These are phyloP conservation scores for Penicillium turbatum DNA, from an alignment of 495 filamentous ascomycete genomes.

Conservation along the genomic window DNA sequence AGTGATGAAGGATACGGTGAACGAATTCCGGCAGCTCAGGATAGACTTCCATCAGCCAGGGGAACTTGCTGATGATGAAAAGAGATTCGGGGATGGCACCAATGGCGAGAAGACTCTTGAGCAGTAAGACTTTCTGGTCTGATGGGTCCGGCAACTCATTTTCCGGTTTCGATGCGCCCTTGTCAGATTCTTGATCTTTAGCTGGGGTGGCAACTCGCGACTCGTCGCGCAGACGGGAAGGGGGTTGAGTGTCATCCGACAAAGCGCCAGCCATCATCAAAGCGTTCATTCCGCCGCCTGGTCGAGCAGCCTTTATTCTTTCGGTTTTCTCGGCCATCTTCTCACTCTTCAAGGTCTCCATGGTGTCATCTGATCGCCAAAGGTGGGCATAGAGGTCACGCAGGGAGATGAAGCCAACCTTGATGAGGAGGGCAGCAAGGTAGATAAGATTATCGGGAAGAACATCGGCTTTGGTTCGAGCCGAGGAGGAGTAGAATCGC, in stretches of 20 bases:
- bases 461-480: conserved; percentile 61
- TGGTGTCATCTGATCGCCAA: conserved; percentile 76
- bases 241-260: conserved; percentile 70
- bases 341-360: conserved; percentile 63
- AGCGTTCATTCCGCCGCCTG: conserved; percentile 71
- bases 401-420: conserved; percentile 95
- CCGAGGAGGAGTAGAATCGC: conserved; percentile 80
- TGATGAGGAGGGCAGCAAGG: conserved; percentile 86
- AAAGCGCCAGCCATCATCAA: conserved; percentile 84
- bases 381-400: conserved; percentile 90
- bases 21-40: conserved; percentile 74
- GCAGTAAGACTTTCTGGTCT: conserved; percentile 84
- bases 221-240: conserved; percentile 43
- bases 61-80: conserved; percentile 86
- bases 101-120: conserved; percentile 82
- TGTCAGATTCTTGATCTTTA: conserved; percentile 50
- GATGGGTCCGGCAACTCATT: conserved; percentile 68
- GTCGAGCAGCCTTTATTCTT: conserved; percentile 60
- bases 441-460: conserved; percentile 89
- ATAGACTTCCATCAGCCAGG: conserved; percentile 80
- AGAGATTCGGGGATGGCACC: conserved; percentile 91
- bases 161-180: conserved; percentile 43
- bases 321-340: conserved; percentile 76
- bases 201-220: conserved; percentile 41
- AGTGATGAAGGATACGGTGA: conserved; percentile 78